A percentile compares a stretch with the other conserved stretches of the same genome.
Conservation (phyloP, 2,329 filamentous ascomycete genomes). For the Taxawa tesnikishii region DNA sequence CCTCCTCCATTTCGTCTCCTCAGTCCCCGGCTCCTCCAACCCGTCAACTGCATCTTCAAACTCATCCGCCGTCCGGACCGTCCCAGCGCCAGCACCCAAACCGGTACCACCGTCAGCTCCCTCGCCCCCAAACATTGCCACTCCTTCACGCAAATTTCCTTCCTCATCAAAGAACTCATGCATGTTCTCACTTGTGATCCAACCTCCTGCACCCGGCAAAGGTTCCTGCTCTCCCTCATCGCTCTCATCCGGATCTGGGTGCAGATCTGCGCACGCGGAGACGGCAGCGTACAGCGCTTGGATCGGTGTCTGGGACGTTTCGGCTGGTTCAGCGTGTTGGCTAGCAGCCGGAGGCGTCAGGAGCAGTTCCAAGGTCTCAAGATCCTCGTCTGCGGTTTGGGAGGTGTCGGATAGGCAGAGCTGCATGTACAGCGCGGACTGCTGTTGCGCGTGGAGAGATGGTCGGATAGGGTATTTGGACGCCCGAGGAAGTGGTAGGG, state of each 20-base stretch:
- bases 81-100: constrained; percentile 18
- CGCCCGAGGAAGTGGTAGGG: constrained; percentile 41
- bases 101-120: constrained; percentile 26
- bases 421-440: constrained; percentile 52
- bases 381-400: constrained; percentile 48
- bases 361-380: constrained; percentile 54
- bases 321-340: constrained; percentile 7
- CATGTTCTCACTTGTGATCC: constrained; percentile 90
- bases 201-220: constrained; percentile 62
- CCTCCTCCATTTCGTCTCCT: constrained; percentile 41
- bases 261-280: constrained; percentile 61
- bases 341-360: constrained; percentile 39
- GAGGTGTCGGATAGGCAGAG: constrained; percentile 49
- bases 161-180: constrained; percentile 70
- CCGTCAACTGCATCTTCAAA: constrained; percentile 27
- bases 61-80: constrained; percentile 28
- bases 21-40: constrained; percentile 15
- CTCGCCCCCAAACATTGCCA: constrained; percentile 45
- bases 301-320: constrained; percentile 5
- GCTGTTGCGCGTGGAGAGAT: constrained; percentile 68
- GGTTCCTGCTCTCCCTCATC: constrained; percentile 37
- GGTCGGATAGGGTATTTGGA: constrained; percentile 60
- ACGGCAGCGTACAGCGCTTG: constrained; percentile 55
- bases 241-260: constrained; percentile 55
- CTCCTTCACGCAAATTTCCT: constrained; percentile 66